Evolutionary conservation across 2,329 filamentous ascomycete species (phyloP), one percentile per base, ranked within the genome.

Genomic region (Cordyceps tenuipes): DNA sequence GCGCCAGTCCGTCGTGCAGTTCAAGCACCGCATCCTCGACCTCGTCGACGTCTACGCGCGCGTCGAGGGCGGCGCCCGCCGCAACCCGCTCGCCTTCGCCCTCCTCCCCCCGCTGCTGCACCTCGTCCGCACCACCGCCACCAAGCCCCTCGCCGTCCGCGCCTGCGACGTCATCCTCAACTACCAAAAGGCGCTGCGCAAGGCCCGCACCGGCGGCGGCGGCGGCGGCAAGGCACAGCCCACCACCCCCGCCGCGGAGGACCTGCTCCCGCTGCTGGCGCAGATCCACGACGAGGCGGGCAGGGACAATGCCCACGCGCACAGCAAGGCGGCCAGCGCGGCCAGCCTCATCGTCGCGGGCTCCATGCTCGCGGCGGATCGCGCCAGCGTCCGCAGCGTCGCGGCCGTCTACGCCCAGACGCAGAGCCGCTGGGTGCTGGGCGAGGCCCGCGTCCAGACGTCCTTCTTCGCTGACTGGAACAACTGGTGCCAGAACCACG

Each of bases 21-120:
- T 99, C 81, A 99, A 99, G 78, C 90, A 90, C 72, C 89, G 92
- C 47, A 88, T 97, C 6, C 82, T 97, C 5, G 94, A 97, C 69
- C 82, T 97, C 1, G 79, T 97, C 12, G 84, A 88, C 62, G 88
- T 94, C 64, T 97, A 91, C 72, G 80, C 94, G 64, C 91, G 89
- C 71, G 87, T 88, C 66, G 87, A 94, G 73, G 83, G 88, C 12
- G 39, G 39, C 60, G 80, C 80, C 23, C 49, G 57, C 49, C 48
- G 44, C 49, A 88, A 85, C 66, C 74, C 82, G 1, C 76, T 92
- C 1, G 83, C 86, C 0, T 82, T 94, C 48, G 79, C 84, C 43
- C 73, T 94, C 9, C 76, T 97, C 6, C 71, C 92, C 8, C 91
- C 93, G 0, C 78, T 97, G 0, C 78, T 96, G n/a, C 77, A 81